Conservation (phyloP, 192 early-diverging fungal genomes). For the Pilaira anomala region DNA sequence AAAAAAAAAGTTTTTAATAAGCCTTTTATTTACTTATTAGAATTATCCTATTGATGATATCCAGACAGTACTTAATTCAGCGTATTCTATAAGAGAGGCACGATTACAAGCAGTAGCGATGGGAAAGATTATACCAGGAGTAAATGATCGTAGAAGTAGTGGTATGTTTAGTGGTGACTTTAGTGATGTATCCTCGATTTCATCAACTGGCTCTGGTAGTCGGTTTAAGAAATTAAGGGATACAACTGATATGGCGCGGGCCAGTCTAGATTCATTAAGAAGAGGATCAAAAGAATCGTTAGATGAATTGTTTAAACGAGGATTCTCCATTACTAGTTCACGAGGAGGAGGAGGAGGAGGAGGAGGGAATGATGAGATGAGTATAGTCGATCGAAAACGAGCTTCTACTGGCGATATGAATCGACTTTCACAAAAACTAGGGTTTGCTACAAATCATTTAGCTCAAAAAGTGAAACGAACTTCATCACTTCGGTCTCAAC, state of each 20-base stretch:
- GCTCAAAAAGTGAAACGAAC: slow-evolving; percentile 9
- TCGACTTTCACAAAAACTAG: slow-evolving; percentile 21
- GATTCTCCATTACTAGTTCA: slow-evolving; percentile 18
- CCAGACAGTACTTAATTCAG: slow-evolving; percentile 27
- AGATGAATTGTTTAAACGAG: slow-evolving; percentile 26
- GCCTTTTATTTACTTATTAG: slow-evolving; percentile 33
- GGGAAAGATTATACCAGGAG: slow-evolving; percentile 26
- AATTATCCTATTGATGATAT: slow-evolving; percentile 57
- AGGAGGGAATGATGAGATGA: background rate
- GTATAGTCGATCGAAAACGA: slow-evolving; percentile 14
- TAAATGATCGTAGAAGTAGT: slow-evolving; percentile 28
- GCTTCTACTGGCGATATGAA: slow-evolving; percentile 12
- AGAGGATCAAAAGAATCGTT: slow-evolving; percentile 29
- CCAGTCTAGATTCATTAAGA: slow-evolving; percentile 27
- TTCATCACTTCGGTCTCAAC: background rate
- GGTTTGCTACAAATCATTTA: slow-evolving; percentile 12
- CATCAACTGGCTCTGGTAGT: slow-evolving; percentile 16
- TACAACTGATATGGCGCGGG: slow-evolving; percentile 29
- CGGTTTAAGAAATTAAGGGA: slow-evolving; percentile 26
- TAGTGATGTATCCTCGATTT: slow-evolving; percentile 30
- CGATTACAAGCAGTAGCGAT: slow-evolving; percentile 11
- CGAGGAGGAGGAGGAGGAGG: too few relatives aligned
- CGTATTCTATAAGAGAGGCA: slow-evolving; percentile 27
- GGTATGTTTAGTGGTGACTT: slow-evolving; percentile 22
- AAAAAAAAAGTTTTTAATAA: background rate